A percentile compares a stretch with the other conserved stretches of the same genome.
These are phyloP conservation scores for Inonotus obliquus DNA, from an alignment of 1,284 basidiomycete species.

Conservation along the genomic window DNA sequence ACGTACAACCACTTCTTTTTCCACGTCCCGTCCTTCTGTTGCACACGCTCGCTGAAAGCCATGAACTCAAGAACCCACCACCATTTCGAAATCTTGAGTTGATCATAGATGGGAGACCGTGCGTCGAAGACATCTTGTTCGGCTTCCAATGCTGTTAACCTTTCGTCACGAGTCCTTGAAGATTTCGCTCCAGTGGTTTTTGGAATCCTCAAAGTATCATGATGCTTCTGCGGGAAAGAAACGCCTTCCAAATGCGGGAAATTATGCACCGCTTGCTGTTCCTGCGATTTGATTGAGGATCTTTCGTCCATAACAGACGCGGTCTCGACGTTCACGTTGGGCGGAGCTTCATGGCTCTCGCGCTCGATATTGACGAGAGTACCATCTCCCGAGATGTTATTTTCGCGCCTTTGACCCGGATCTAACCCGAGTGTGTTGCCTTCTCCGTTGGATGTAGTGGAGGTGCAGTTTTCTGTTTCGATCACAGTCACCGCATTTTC, in stretches of 20 bases:
- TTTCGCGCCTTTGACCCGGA: neutral
- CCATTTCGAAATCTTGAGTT: slow-evolving; percentile 21
- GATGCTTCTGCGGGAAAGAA: neutral
- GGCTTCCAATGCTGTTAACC: neutral
- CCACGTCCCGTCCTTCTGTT: slow-evolving; percentile 14
- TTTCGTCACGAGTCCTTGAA: neutral
- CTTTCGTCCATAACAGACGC: slow-evolving; percentile 6
- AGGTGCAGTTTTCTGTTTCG: neutral
- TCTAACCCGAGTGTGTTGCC: neutral
- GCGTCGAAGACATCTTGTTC: slow-evolving; percentile 22
- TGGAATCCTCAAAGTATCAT: neutral
- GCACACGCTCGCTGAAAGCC: slow-evolving; percentile 16
- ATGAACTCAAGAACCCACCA: slow-evolving; percentile 25
- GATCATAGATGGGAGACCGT: slow-evolving; percentile 23
- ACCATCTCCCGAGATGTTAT: slow-evolving; percentile 1
- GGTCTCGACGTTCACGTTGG: slow-evolving; percentile 1
- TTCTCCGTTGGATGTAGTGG: neutral
- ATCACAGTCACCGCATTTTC: neutral
- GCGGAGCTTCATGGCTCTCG: neutral
- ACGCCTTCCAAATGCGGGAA: neutral
- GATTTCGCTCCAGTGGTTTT: neutral
- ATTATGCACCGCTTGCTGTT: neutral
- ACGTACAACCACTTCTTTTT: slow-evolving; percentile 17
- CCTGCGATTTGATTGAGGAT: neutral
- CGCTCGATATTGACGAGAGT: slow-evolving; percentile 7